These are phyloP conservation scores for Aspergillus heteromorphus DNA, from an alignment of 495 filamentous ascomycete species.

Conservation along the genomic window DNA sequence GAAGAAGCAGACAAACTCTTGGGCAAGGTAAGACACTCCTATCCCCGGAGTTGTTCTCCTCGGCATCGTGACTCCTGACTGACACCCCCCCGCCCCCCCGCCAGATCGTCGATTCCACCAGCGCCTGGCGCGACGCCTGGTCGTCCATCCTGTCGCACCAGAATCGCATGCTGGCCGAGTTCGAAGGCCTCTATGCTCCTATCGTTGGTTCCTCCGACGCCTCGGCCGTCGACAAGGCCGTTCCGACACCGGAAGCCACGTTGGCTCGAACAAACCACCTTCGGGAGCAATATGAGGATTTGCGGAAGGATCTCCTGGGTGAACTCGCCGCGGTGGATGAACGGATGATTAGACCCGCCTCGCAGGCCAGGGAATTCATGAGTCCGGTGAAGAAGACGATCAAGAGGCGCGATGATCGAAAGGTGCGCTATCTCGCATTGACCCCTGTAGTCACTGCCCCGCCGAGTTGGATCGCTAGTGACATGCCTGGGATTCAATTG, in stretches of 20 bases:
- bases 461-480: too few relatives aligned
- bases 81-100: background rate
- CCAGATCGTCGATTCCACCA: constrained; percentile 67
- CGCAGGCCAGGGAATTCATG: constrained; percentile 64
- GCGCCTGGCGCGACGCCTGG: constrained; percentile 85
- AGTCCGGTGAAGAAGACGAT: constrained; percentile 82
- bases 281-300: constrained; percentile 64
- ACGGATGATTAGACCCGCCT: constrained; percentile 67
- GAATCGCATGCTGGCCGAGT: constrained; percentile 61
- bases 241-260: constrained; percentile 56
- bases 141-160: constrained; percentile 67
- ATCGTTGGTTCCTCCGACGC: constrained; percentile 63
- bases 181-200: constrained; percentile 76
- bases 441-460: background rate
- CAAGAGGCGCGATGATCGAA: constrained; percentile 85
- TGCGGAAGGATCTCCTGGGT: constrained; percentile 67
- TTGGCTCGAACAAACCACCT: constrained; percentile 64
- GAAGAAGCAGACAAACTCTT: constrained; percentile 78
- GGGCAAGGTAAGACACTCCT: constrained; percentile 49
- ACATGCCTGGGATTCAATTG: background rate
- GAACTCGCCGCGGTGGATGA: constrained; percentile 71
- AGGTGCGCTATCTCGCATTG: constrained; percentile 39
- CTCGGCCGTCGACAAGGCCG: constrained; percentile 43
- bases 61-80: background rate
- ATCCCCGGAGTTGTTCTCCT: background rate